Evolutionary conservation across 2,329 filamentous ascomycete species (phyloP).

Genomic region (Rhynchosporium secalis): DNA sequence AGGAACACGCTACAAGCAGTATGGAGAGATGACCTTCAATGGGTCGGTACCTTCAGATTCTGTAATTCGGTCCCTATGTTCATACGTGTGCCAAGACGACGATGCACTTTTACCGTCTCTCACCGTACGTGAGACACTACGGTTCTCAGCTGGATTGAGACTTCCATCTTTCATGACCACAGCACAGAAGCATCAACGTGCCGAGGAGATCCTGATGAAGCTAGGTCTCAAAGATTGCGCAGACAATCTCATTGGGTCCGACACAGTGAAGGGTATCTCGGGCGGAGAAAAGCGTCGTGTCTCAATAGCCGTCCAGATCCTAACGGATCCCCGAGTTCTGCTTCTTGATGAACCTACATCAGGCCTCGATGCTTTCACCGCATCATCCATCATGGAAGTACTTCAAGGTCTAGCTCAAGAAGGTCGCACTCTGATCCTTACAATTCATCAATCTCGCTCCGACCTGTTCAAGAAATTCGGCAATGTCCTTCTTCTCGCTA

Average conservation of each 20-base stretch:
- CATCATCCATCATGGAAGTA: constrained; percentile 74
- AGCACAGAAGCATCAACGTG: constrained; percentile 64
- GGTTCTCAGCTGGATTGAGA: constrained; percentile 69
- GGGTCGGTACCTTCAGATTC: constrained; percentile 64
- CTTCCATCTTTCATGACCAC: constrained; percentile 70
- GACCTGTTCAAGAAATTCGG: constrained; percentile 72
- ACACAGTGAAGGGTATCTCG: constrained; percentile 74
- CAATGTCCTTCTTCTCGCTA: constrained; percentile 68
- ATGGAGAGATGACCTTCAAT: constrained; percentile 69
- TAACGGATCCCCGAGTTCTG: constrained; percentile 72
- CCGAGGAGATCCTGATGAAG: constrained; percentile 71
- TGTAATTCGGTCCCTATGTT: constrained; percentile 70
- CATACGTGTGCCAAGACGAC: constrained; percentile 78
- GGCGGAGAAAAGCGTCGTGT: constrained; percentile 78
- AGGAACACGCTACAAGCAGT: constrained; percentile 60
- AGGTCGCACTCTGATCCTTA: constrained; percentile 73
- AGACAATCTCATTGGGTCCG: constrained; percentile 70
- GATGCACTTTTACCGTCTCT: constrained; percentile 72
- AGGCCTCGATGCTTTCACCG: constrained; percentile 76
- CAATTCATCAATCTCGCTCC: constrained; percentile 75
- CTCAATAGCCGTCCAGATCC: constrained; percentile 74
- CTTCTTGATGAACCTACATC: constrained; percentile 76
- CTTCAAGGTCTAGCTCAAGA: constrained; percentile 69
- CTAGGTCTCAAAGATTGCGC: constrained; percentile 79
- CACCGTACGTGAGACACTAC: constrained; percentile 73